Evolutionary conservation across 768 basidiomycete genomes (phyloP).

Genomic region (Tulasnella sp.): DNA sequence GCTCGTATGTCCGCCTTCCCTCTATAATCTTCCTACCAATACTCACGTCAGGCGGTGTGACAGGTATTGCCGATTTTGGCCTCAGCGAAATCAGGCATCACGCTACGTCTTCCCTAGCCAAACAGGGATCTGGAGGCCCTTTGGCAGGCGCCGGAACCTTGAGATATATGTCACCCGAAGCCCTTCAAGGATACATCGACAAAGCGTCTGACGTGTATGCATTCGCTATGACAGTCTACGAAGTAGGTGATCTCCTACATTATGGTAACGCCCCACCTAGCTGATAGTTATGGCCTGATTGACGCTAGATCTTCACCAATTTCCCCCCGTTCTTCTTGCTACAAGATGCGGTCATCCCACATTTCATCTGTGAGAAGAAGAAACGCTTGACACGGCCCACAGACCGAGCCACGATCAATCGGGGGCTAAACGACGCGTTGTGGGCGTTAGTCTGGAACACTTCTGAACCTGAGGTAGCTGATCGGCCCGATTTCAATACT

Average conservation of each 20-base stretch:
- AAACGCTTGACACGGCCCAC: background rate
- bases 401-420: background rate
- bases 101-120: background rate
- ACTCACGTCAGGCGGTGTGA: too few species aligned
- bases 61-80: conserved; percentile 7
- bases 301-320: background rate
- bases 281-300: too few species aligned
- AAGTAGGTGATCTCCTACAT: background rate
- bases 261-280: too few species aligned
- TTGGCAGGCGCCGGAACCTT: background rate
- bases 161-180: conserved; percentile 7
- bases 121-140: background rate
- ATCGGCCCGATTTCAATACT: background rate
- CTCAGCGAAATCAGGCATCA: background rate
- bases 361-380: background rate
- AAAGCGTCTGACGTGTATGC: background rate
- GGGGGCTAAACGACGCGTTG: background rate
- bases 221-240: background rate
- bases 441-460: background rate
- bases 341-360: background rate
- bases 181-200: background rate
- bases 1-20: background rate
- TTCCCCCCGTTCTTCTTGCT: background rate
- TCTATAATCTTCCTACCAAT: too few species aligned
- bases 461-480: background rate